phyloP scores from a whole-genome alignment of 2,329 filamentous ascomycete genomes.

The Huntiella abstrusa region DNA sequence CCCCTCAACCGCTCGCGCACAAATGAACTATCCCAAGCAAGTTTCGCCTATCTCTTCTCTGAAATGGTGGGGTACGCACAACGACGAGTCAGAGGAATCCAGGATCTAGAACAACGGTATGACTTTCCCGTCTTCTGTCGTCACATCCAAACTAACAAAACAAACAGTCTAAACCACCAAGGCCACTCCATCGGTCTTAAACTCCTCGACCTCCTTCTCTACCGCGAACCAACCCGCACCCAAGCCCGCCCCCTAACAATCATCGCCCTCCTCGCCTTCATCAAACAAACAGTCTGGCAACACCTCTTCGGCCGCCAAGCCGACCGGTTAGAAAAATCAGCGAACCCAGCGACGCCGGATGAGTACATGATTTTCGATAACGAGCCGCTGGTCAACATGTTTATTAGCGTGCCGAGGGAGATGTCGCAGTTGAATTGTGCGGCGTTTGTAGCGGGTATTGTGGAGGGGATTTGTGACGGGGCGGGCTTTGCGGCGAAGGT shows the following conservation, averaged over 20 bases:
- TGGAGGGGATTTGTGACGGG: slow-evolving; percentile 90
- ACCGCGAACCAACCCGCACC: slow-evolving; percentile 52
- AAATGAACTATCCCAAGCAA: slow-evolving; percentile 75
- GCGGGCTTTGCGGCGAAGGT: slow-evolving; percentile 78
- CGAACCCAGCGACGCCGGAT: slow-evolving; percentile 61
- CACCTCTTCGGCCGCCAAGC: slow-evolving; percentile 83
- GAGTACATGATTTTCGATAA: slow-evolving; percentile 99
- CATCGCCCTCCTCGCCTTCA: slow-evolving; percentile 81
- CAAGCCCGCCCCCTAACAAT: slow-evolving; percentile 69
- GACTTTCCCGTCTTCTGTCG: slow-evolving; percentile 12
- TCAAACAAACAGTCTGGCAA: slow-evolving; percentile 80
- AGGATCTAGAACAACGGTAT: slow-evolving; percentile 80
- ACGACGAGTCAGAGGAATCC: slow-evolving; percentile 71
- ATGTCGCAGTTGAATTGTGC: slow-evolving; percentile 95
- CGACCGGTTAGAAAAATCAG: slow-evolving; percentile 79
- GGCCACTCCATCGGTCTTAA: slow-evolving; percentile 88
- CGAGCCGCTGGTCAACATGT: slow-evolving; percentile 86
- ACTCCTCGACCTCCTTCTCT: slow-evolving; percentile 85
- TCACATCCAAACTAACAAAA: background rate
- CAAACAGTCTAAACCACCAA: slow-evolving; percentile 53
- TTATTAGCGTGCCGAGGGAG: slow-evolving; percentile 81
- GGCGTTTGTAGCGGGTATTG: slow-evolving; percentile 82
- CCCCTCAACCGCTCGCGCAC: slow-evolving; percentile 80
- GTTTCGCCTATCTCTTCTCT: slow-evolving; percentile 88
- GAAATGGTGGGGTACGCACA: slow-evolving; percentile 97